Base-by-base conservation (phyloP, 164 flowering plant genomes). In the Pachysandra terminalis region DNA sequence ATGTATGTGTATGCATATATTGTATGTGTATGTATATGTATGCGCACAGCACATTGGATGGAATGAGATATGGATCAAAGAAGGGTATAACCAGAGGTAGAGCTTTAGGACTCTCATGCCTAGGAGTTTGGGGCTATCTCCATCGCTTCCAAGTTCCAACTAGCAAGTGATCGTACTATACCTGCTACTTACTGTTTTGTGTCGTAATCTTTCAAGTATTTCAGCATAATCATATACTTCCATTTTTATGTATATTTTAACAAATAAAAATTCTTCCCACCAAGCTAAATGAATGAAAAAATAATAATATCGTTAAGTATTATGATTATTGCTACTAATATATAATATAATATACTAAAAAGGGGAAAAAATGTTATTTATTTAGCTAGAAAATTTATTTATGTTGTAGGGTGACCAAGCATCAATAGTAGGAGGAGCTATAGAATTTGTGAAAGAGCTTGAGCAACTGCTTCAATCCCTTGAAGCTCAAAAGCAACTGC, bases 391-490 rank as follows among this genome's bases (percentile, higher is more conserved):
- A 58, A 58, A 4, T 66, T 21, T 55, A 32, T 32, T 37, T 27
- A 21, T 59, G 55, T 32, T 71, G 73, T 28, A 94, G 98, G 95
- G 97, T 66, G 98, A 94, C 74, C 98, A 94, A 76, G 97, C 98
- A 9, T 94, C 98, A 1, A 84, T 91, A 64, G 95, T 94, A 32
- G 98, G 95, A 53, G 97, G 98, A 27, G 98, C 98, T 0, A 88
- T 94, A 61, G 93, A 88, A 65, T 94, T 81, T 73, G 96, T 94
- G 71, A 94, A 91, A 82, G 93, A 91, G 61, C 86, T 94, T 19
- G 98, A 94, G 65, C 94, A 87, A 58, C 81, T 85, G 16, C 61
- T 87, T 25, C 97, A 87, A 45, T 80, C 88, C 56, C 88, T 90
- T 57, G 96, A 90, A 82, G 87, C 87, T 41, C 80, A 85, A 65